A percentile compares a stretch with the other conserved stretches of the same genome.
Conservation (phyloP, 768 basidiomycete genomes). For the Paxillus rubicundulus region DNA sequence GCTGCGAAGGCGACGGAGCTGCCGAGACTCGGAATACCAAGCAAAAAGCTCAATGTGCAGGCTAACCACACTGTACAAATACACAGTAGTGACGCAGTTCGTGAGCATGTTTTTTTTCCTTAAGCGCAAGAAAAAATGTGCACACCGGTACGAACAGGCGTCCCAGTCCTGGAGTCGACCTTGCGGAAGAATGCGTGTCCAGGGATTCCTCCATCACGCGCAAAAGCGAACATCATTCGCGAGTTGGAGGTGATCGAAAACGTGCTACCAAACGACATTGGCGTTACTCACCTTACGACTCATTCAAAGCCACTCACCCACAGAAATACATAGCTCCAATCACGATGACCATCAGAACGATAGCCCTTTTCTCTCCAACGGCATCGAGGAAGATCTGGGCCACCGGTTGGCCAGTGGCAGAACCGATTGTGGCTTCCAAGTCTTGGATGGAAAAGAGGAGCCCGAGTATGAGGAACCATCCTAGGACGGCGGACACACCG, state of each 20-base stretch:
- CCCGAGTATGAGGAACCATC: conserved; percentile 72
- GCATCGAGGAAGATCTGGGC: conserved; percentile 78
- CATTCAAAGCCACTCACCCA: conserved; percentile 38
- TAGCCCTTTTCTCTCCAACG: conserved; percentile 70
- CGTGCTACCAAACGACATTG: conserved; percentile 38
- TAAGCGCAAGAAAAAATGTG: background rate
- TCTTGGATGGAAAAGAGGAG: conserved; percentile 79
- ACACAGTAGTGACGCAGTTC: background rate
- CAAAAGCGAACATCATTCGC: conserved; percentile 82
- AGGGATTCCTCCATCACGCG: conserved; percentile 72
- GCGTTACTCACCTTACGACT: background rate
- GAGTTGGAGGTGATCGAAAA: conserved; percentile 80
- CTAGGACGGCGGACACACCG: conserved; percentile 66
- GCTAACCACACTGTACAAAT: conserved; percentile 66
- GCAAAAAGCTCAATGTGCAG: conserved; percentile 69
- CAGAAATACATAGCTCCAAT: conserved; percentile 76
- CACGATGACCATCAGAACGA: conserved; percentile 70
- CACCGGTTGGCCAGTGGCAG: conserved; percentile 65
- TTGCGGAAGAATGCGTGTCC: conserved; percentile 65
- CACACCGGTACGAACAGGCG: conserved; percentile 66
- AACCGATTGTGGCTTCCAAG: conserved; percentile 49
- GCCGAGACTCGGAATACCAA: conserved; percentile 72
- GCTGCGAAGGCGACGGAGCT: conserved; percentile 66
- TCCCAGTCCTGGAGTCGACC: conserved; percentile 56
- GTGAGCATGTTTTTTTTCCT: background rate